Evolutionary conservation across 352 stramenopile species (phyloP).

Genomic region (Saprolegnia parasitica): DNA sequence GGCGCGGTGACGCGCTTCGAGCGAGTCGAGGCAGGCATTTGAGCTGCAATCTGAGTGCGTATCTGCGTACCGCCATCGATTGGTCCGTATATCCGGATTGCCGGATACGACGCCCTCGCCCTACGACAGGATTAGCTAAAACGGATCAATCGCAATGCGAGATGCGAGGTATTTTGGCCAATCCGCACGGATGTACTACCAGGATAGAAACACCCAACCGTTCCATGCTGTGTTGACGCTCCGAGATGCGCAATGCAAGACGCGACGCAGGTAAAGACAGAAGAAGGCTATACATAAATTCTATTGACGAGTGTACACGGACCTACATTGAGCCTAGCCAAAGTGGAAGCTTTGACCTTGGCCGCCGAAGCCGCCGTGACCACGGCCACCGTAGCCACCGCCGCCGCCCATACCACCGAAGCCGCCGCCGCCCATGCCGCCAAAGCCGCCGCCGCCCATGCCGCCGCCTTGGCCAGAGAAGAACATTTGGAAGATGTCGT

Average conservation of each 20-base stretch:
- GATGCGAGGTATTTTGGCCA: too few relatives aligned
- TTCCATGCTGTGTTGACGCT: too few relatives aligned
- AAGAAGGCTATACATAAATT: neutral
- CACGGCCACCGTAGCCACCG: conserved; percentile 47
- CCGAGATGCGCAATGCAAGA: too few relatives aligned
- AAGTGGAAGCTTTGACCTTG: conserved; percentile 78
- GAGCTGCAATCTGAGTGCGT: neutral
- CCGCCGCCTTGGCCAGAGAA: conserved; percentile 52
- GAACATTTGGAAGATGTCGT: conserved; percentile 88
- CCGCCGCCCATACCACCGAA: conserved; percentile 55
- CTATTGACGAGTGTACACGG: neutral
- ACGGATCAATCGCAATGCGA: neutral
- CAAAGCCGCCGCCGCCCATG: conserved; percentile 39
- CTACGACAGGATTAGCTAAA: neutral
- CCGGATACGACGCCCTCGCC: neutral
- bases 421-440: conserved; percentile 39
- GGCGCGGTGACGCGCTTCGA: neutral
- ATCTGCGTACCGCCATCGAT: neutral
- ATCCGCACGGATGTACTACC: too few relatives aligned
- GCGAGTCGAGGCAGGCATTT: neutral
- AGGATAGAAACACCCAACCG: too few relatives aligned
- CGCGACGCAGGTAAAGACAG: too few relatives aligned
- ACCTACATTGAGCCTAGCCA: conserved; percentile 35
- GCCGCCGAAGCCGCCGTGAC: conserved; percentile 40
- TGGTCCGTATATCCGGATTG: neutral